A percentile compares a stretch with the other conserved stretches of the same genome.
Evolutionary conservation across 1,284 basidiomycete species (phyloP).

Genomic region (Ceratobasidium sp.): DNA sequence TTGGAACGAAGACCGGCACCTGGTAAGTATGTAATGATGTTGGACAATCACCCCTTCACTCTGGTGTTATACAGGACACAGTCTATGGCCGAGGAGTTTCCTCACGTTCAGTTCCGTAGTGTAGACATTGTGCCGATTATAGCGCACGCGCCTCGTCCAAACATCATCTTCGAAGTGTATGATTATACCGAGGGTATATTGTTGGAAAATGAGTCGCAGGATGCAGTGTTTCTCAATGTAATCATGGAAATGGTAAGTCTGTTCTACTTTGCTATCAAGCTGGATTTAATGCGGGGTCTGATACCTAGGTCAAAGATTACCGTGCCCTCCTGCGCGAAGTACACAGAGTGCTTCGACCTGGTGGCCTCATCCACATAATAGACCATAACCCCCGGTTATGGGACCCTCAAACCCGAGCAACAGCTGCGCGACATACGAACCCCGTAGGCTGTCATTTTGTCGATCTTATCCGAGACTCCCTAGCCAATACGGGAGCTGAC

Average conservation of each 20-base stretch:
- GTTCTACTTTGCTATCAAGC: neutral
- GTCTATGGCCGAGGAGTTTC: constrained; percentile 10
- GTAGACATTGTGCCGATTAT: constrained; percentile 6
- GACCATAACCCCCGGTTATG: neutral
- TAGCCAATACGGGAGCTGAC: neutral
- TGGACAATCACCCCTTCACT: neutral
- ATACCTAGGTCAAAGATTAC: constrained; percentile 22
- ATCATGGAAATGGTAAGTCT: neutral
- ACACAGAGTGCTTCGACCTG: constrained; percentile 28
- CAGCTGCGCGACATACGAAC: neutral
- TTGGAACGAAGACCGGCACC: constrained; percentile 24
- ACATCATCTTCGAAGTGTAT: constrained; percentile 28
- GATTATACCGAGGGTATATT: constrained; percentile 20
- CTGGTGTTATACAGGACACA: constrained; percentile 1
- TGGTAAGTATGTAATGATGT: constrained; percentile 2
- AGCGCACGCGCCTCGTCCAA: constrained; percentile 8
- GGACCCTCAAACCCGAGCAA: neutral
- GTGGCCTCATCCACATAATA: constrained; percentile 4
- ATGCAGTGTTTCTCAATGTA: constrained; percentile 3
- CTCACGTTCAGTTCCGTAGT: constrained; percentile 24
- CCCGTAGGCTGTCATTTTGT: constrained; percentile 8
- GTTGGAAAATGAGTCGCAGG: constrained; percentile 13
- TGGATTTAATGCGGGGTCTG: neutral
- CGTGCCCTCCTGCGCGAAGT: constrained; percentile 6
- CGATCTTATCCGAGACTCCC: neutral